phyloP scores from a whole-genome alignment of 805 yeast species.

The Candida dendrica region DNA sequence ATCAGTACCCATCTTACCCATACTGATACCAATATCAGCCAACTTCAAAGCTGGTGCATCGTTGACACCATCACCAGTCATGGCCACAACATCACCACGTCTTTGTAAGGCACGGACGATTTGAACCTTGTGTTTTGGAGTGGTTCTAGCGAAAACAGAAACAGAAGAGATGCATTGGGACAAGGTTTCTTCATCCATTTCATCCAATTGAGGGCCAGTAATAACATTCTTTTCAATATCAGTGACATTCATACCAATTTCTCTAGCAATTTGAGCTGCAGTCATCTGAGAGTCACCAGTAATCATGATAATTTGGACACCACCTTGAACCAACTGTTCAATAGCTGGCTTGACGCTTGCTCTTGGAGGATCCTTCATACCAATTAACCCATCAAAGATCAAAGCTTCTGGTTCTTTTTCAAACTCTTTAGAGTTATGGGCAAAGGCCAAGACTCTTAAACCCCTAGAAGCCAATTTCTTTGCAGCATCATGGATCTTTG shows the following conservation, averaged over 20 bases:
- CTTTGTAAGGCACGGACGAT: slow-evolving; percentile 85
- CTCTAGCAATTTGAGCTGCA: slow-evolving; percentile 76
- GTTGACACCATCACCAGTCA: slow-evolving; percentile 99
- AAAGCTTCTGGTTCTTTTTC: slow-evolving; percentile 48
- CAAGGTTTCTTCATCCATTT: slow-evolving; percentile 63
- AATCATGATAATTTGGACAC: slow-evolving; percentile 97
- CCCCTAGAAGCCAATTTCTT: slow-evolving; percentile 72
- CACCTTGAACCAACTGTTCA: slow-evolving; percentile 74
- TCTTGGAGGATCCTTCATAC: slow-evolving; percentile 98
- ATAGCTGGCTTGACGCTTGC: slow-evolving; percentile 75
- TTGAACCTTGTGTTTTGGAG: slow-evolving; percentile 88
- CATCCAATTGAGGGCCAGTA: slow-evolving; percentile 78
- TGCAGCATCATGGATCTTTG: slow-evolving; percentile 49
- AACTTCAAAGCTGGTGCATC: slow-evolving; percentile 97
- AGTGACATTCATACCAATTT: slow-evolving; percentile 79
- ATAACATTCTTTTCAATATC: slow-evolving; percentile 62
- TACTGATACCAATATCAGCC: slow-evolving; percentile 93
- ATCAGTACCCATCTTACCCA: slow-evolving; percentile 93
- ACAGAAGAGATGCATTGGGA: slow-evolving; percentile 74
- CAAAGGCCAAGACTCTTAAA: slow-evolving; percentile 78
- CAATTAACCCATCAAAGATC: slow-evolving; percentile 78
- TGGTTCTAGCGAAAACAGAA: slow-evolving; percentile 87
- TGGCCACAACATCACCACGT: slow-evolving; percentile 93
- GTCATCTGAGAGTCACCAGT: slow-evolving; percentile 92
- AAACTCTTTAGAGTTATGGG: slow-evolving; percentile 38